Evolutionary conservation across 768 basidiomycete genomes (phyloP), one percentile per base, ranked within the genome.

Genomic region (Russula sp.): DNA sequence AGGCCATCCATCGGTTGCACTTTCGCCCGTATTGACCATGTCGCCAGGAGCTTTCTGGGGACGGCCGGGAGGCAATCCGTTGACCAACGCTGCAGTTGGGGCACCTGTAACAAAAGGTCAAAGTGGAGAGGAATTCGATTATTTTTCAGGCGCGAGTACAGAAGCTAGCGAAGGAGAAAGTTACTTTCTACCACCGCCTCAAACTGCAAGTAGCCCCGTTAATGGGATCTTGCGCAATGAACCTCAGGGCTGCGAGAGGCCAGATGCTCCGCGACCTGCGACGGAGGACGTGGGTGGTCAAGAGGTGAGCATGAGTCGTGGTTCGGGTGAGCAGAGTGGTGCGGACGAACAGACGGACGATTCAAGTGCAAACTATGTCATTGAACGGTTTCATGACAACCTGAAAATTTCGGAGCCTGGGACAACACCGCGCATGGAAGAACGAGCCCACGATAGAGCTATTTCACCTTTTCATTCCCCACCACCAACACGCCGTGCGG

Each of bases 41-140:
- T 84, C 83, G 16, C 88, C 89, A 34, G 88, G 85, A 14, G 83
- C 84, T 44, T 88, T 87, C 73, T 93, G 85, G 84, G 87, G 82
- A 54, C 82, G 75, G 66, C 84, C 80, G 39, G 82, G 78, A 11
- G 70, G 68, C 35, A 76, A 76, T 59, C 75, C 79, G 50, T 77
- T 74, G 72, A 77, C 84, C 59, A 85, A 86, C 65, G 76, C 84
- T n/a, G 79, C 83, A 10, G 82, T 84, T 1, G 86, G 85, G 47
- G 86, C 84, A 32, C 86, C 85, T 0, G 77, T 81, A 39, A 66
- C 57, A 47, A 69, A 54, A 37, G 61, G 63, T 47, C 54, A 34
- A 48, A 59, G 31, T 59, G 50, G 50, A 16, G 71, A 68, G 9
- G 63, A 70, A 37, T 71, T 71, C 42, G 76, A 78, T 13, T 79